Conservation (phyloP, 2,329 filamentous ascomycete species). For the Trichoderma brevicompactum region DNA sequence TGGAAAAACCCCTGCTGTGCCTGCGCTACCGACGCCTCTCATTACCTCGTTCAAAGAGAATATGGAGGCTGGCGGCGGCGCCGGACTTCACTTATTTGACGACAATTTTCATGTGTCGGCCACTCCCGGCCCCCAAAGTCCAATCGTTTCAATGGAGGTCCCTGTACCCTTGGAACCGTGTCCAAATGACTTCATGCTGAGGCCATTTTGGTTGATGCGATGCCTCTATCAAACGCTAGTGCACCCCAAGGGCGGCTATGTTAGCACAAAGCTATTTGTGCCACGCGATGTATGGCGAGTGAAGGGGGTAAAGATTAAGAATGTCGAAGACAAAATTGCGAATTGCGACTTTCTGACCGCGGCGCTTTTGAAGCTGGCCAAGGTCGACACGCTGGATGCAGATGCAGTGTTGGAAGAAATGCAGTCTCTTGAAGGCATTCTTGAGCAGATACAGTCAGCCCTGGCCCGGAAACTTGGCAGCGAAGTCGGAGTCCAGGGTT, state of each 20-base stretch:
- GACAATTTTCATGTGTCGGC: slow-evolving; percentile 74
- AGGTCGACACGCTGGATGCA: slow-evolving; percentile 86
- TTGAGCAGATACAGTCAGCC: slow-evolving; percentile 81
- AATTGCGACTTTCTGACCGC: slow-evolving; percentile 91
- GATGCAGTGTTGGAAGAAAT: slow-evolving; percentile 94
- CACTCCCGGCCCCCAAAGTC: slow-evolving; percentile 67
- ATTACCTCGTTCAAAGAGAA: slow-evolving; percentile 64
- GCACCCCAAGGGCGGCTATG: slow-evolving; percentile 87
- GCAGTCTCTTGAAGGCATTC: slow-evolving; percentile 80
- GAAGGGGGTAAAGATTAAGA: slow-evolving; percentile 89
- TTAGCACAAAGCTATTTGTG: slow-evolving; percentile 90
- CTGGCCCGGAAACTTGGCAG: slow-evolving; percentile 86
- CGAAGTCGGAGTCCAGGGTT: slow-evolving; percentile 84
- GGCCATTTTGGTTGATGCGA: slow-evolving; percentile 97
- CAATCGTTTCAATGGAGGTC: slow-evolving; percentile 62
- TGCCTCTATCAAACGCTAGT: slow-evolving; percentile 90
- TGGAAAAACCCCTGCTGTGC: slow-evolving; percentile 54
- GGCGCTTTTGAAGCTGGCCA: slow-evolving; percentile 78
- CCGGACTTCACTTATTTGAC: slow-evolving; percentile 82
- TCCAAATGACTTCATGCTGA: slow-evolving; percentile 83
- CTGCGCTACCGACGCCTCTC: slow-evolving; percentile 70
- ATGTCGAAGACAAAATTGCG: slow-evolving; percentile 89
- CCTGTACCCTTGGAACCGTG: slow-evolving; percentile 88
- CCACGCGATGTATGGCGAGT: slow-evolving; percentile 93
- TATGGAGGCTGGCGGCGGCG: slow-evolving; percentile 58